These are phyloP conservation scores for Alternaria brassicae DNA, from an alignment of 2,329 filamentous ascomycete species.

Conservation along the genomic window DNA sequence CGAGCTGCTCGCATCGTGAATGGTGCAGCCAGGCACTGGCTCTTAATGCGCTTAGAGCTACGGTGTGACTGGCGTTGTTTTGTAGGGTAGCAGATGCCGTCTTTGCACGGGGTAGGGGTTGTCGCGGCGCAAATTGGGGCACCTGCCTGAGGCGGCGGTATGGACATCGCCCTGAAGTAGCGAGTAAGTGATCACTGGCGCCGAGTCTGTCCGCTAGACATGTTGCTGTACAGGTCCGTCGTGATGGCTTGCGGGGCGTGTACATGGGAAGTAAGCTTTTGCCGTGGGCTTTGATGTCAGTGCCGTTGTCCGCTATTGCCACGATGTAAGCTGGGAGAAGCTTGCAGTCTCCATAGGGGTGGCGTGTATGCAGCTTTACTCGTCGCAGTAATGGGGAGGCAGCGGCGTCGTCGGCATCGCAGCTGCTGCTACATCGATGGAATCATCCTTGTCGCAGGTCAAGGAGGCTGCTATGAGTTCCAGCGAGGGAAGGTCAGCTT, in stretches of 20 bases:
- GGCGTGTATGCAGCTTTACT: neutral
- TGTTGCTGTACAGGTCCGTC: neutral
- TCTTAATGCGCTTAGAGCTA: neutral
- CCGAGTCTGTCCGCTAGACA: neutral
- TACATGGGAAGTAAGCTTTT: neutral
- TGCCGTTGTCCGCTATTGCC: neutral
- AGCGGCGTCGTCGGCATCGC: neutral
- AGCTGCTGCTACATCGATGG: neutral
- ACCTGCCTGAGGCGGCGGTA: neutral
- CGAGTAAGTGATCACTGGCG: neutral
- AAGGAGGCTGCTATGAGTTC: neutral
- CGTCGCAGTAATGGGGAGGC: neutral
- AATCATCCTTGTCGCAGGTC: neutral
- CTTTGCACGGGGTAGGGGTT: neutral
- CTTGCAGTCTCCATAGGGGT: neutral
- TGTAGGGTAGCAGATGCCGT: neutral
- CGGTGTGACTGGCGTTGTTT: neutral
- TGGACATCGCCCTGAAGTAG: neutral
- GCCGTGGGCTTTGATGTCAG: neutral
- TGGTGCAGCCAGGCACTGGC: neutral
- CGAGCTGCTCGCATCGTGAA: neutral
- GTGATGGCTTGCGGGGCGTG: neutral
- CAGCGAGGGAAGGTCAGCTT: neutral
- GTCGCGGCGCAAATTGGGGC: neutral
- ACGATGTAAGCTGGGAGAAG: neutral